Percentiles rank a stretch among this genome's conserved stretches.
These are phyloP conservation scores for Botrytis fragariae DNA, from an alignment of 2,329 filamentous ascomycete genomes.

Conservation along the genomic window DNA sequence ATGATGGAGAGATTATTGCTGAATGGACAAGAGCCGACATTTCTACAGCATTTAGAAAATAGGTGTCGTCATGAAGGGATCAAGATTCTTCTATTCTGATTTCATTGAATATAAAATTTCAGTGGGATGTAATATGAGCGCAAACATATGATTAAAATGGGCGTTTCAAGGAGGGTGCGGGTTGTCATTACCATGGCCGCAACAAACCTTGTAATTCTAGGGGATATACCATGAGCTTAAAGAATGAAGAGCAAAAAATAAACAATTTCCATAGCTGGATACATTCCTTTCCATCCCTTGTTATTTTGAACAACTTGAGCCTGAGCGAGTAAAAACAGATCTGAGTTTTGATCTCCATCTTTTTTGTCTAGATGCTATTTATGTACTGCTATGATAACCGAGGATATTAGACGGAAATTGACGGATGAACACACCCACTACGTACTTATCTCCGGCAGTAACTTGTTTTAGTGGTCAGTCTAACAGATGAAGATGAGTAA, in stretches of 20 bases:
- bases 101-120: slow-evolving; percentile 10
- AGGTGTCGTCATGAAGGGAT: slow-evolving; percentile 3
- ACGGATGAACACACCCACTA: neutral
- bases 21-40: slow-evolving; percentile 66
- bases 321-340: neutral
- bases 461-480: neutral
- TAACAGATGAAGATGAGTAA: neutral
- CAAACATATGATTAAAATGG: slow-evolving; percentile 44
- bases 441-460: neutral
- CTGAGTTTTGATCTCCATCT: neutral
- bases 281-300: neutral
- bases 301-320: neutral
- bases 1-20: slow-evolving; percentile 62
- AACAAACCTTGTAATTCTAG: slow-evolving; percentile 13
- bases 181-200: neutral
- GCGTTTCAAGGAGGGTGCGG: slow-evolving; percentile 48
- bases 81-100: neutral
- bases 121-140: slow-evolving; percentile 24
- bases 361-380: neutral
- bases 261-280: neutral
- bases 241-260: slow-evolving; percentile 1
- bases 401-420: neutral
- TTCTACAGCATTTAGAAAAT: slow-evolving; percentile 53
- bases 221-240: slow-evolving; percentile 19
- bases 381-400: neutral